A percentile compares a stretch with the other conserved stretches of the same genome.
Evolutionary conservation across 371 early-diverging fungal genomes (phyloP).

Genomic region (Amoeboaphelidium protococcarum): DNA sequence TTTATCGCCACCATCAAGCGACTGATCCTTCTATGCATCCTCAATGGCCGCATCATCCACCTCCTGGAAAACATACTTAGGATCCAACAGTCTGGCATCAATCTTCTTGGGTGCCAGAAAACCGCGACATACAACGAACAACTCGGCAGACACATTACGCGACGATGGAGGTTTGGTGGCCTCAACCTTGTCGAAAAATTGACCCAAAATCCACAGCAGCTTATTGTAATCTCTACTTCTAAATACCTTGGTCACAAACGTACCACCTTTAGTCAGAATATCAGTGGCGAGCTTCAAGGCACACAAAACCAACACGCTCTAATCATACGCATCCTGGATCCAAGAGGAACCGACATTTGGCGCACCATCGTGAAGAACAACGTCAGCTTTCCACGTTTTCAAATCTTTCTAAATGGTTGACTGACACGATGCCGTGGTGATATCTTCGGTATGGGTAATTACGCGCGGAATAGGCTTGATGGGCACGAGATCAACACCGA

Average conservation of each 20-base stretch:
- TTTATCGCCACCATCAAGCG: no score
- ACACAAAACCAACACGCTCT: constrained; percentile 85
- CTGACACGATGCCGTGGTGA: constrained; percentile 83
- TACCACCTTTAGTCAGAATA: constrained; percentile 77
- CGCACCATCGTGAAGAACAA: constrained; percentile 98
- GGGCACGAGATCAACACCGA: constrained; percentile 89
- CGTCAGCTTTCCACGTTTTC: constrained; percentile 96
- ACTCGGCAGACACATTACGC: constrained; percentile 98
- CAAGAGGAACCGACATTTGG: constrained; percentile 98
- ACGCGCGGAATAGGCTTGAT: constrained; percentile 94
- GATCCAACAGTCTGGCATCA: constrained; percentile 81
- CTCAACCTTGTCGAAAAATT: constrained; percentile 90
- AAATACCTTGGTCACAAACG: constrained; percentile 98
- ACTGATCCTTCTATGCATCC: background rate
- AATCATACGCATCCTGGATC: constrained; percentile 94
- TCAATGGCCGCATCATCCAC: constrained; percentile 17
- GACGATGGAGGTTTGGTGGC: constrained; percentile 99
- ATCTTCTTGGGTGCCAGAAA: constrained; percentile 80
- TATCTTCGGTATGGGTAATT: constrained; percentile 90
- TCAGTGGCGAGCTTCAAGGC: constrained; percentile 88
- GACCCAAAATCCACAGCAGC: constrained; percentile 90
- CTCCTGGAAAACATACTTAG: constrained; percentile 83
- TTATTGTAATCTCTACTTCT: constrained; percentile 98
- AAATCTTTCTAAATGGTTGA: constrained; percentile 53
- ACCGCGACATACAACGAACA: constrained; percentile 92